Base-by-base conservation (phyloP, 1,139 yeast species). In the Debaryomyces singareniensis region DNA sequence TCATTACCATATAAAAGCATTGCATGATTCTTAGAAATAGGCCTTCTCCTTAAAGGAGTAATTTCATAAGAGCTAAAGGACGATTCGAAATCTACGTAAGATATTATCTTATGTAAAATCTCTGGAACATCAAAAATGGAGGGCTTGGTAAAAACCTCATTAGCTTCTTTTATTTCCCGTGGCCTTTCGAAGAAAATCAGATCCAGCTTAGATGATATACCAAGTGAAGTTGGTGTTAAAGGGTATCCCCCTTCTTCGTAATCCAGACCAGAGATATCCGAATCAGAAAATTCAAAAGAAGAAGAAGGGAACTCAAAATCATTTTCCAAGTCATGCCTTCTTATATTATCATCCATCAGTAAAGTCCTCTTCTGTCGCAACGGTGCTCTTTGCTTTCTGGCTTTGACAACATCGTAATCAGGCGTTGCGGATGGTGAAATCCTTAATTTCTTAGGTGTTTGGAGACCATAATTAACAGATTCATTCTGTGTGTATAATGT, bases 101-200 rank as follows among this genome's bases (percentile, higher is more conserved):
- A 59, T 16, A 86, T 45, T 11, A 87, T 82, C 35, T 67, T 63
- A 39, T 68, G 56, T 13, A 86, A 63, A 33, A 87, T 78, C 51
- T 87, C 96, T 0, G 96, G 95, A 13, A 81, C 76, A 30, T 66
- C 65, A 46, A 86, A 80, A 4, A 86, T 80, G 14, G 61, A 58
- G 34, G 69, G 73, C 13, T 23, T 18, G n/a, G n/a, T n/a, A 18
- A 7, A n/a, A 7, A 7, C 9, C n/a, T 18, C 21, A 7, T 18
- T 18, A 18, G 21, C 21, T n/a, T 18, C 21, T n/a, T n/a, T n/a
- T n/a, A n/a, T n/a, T n/a, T n/a, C n/a, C n/a, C n/a, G n/a, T n/a
- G n/a, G n/a, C n/a, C n/a, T n/a, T n/a, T n/a, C n/a, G n/a, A n/a
- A n/a, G n/a, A n/a, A n/a, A n/a, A n/a, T n/a, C n/a, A n/a, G n/a